Evolutionary conservation across 1,284 basidiomycete genomes (phyloP), one percentile per base, ranked within the genome.

Genomic region (Schizophyllum commune): DNA sequence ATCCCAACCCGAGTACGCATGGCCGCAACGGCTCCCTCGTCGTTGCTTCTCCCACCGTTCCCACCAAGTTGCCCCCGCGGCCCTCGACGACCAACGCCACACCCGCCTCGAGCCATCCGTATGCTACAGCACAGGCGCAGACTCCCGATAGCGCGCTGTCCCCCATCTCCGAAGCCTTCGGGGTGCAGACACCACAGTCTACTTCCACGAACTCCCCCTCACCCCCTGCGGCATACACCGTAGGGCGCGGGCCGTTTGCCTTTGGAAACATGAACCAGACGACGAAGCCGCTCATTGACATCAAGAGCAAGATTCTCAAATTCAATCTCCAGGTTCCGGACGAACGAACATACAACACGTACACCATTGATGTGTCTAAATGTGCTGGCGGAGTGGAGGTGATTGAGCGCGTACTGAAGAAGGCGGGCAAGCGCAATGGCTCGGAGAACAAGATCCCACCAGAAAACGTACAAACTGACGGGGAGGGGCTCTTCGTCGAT

Each of bases 391-490:
- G 92, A 4, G 81, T 89, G 1, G 93, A 97, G 67, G 84, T 97
- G 1, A 79, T 97, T 57, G 91, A 93, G 66, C 85, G 88, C 65
- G 94, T 92, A 0, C 76, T 98, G 63, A 91, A 85, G 71, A 98
- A 98, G 73, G 91, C 95, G 68, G 86, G 86, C 58, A 95, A 94
- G 72, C 77, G 86, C 22, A 77, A 77, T 32, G 65, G 73, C 3
- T 81, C 39, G 17, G 39, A 47, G 39, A 47, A 47, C 39, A 47
- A 9, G 39, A 47, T 47, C 17, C 17, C 39, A 17, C 13, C 39
- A 17, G 39, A 47, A 71, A 72, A 59, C 70, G 77, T 59, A 84
- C 81, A 83, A 60, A 83, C 79, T 0, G 83, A 83, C 19, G 84
- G 85, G 32, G 85, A 85, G 1, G 86, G 84, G 1, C 76, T 96